Conservation (phyloP, 495 filamentous ascomycete species). For the Aspergillus taichungensis region DNA sequence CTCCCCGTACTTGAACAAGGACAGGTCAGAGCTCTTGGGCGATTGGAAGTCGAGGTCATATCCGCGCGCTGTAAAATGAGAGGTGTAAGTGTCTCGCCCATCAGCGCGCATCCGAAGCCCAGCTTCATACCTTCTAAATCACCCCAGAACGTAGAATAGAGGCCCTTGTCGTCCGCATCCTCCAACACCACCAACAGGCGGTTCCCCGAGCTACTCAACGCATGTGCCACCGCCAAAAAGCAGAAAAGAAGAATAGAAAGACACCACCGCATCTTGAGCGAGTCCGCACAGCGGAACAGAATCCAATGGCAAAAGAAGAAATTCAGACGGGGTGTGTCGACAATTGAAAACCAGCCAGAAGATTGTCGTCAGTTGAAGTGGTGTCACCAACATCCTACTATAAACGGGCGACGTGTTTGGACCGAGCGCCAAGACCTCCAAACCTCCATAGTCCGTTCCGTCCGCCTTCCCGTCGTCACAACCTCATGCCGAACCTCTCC, state of each 20-base stretch:
- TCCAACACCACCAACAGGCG: slow-evolving; percentile 83
- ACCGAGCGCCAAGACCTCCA: slow-evolving; percentile 35
- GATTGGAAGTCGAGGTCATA: slow-evolving; percentile 73
- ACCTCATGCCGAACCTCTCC: slow-evolving; percentile 20
- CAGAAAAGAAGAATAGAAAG: slow-evolving; percentile 58
- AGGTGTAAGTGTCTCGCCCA: slow-evolving; percentile 12
- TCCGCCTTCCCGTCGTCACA: slow-evolving; percentile 22
- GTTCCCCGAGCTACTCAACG: slow-evolving; percentile 70
- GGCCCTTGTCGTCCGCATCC: slow-evolving; percentile 65
- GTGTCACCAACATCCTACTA: slow-evolving; percentile 13
- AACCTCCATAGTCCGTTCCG: slow-evolving; percentile 4
- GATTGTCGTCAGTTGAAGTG: slow-evolving; percentile 9
- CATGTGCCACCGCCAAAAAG: slow-evolving; percentile 57
- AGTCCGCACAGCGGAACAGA: slow-evolving; percentile 35
- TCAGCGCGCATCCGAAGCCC: neutral
- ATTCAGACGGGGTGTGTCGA: slow-evolving; percentile 11
- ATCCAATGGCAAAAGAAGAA: slow-evolving; percentile 9
- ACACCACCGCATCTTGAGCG: slow-evolving; percentile 62
- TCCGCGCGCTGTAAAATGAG: slow-evolving; percentile 55
- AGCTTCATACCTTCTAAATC: slow-evolving; percentile 64
- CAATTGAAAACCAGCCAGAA: slow-evolving; percentile 11
- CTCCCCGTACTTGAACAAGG: slow-evolving; percentile 81
- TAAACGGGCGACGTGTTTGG: slow-evolving; percentile 44
- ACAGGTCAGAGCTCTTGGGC: slow-evolving; percentile 73
- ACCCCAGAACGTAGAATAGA: slow-evolving; percentile 72